Base-by-base conservation (phyloP, 371 early-diverging fungal genomes). In the Entomophthora muscae region DNA sequence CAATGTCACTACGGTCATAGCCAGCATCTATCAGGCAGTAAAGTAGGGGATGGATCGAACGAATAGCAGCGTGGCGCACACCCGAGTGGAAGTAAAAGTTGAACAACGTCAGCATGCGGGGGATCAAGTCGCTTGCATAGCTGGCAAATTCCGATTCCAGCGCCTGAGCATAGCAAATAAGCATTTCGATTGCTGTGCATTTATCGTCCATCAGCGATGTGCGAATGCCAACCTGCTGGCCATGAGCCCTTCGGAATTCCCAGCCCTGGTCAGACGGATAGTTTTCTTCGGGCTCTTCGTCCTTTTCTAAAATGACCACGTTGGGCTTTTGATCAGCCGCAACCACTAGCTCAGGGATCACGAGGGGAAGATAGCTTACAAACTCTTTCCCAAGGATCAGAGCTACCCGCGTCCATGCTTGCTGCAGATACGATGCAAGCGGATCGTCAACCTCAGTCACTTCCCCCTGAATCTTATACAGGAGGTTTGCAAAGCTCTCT, bases 71-170 rank as follows among this genome's bases (percentile, higher is more conserved):
- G 51, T 84, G 78, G 30, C 95, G 80, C 53, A 95, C 94, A 68
- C 92, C 97, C 65, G 95, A 95, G 71, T 96, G 91, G 86, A 94
- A 94, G 70, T 88, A 90, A 73, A 96, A 98, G 69, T 86, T 86
- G 72, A 98, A 78, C 52, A 95, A 72, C 33, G 95, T 92, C 52
- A 95, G 71, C 51, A 88, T 83, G 63, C 91, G 81, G 52, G 86
- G 85, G 67, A 95, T 75, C 23, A 90, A 84, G 68, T 80, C 72
- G 61, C 78, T 78, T 23, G 88, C 91, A 70, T 89, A 95, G 3
- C 86, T 82, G 53, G 81, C 76, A 77, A 97, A 98, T 26, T 85
- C 87, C 30, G 85, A 80, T 53, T 90, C 91, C 55, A 98, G 80
- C 67, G 93, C 90, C 61, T 86, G 79, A 21, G 94, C 93, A 69